Evolutionary conservation across 495 filamentous ascomycete species (phyloP).

Genomic region (Podospora pseudocomata): DNA sequence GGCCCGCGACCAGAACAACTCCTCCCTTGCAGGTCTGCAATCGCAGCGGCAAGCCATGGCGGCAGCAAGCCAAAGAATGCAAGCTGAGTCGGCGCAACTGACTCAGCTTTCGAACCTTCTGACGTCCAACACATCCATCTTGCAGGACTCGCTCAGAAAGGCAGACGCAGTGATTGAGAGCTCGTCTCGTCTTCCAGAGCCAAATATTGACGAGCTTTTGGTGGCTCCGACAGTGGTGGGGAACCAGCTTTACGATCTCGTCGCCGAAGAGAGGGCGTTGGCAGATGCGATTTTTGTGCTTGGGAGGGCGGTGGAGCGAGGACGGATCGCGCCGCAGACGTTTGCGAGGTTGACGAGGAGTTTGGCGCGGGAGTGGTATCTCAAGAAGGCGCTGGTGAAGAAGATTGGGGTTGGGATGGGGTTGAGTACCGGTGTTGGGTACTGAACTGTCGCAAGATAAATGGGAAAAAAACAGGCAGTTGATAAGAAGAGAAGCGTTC

Average conservation of each 20-base stretch:
- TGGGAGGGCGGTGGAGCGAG: conserved; percentile 71
- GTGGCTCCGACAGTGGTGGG: conserved; percentile 71
- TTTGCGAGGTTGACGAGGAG: conserved; percentile 79
- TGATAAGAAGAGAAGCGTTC: neutral
- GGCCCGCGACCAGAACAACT: conserved; percentile 60
- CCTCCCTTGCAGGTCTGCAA: conserved; percentile 67
- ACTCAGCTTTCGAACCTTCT: conserved; percentile 64
- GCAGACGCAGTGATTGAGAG: conserved; percentile 76
- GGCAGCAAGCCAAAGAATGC: conserved; percentile 59
- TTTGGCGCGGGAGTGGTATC: conserved; percentile 78
- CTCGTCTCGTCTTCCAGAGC: conserved; percentile 49
- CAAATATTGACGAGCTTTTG: conserved; percentile 77
- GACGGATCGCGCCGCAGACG: conserved; percentile 66
- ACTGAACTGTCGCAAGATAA: neutral
- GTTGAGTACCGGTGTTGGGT: conserved; percentile 11
- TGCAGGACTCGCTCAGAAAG: conserved; percentile 65
- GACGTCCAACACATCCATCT: conserved; percentile 68
- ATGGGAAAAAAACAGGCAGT: neutral
- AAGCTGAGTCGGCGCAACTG: conserved; percentile 67
- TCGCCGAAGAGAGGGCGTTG: conserved; percentile 75
- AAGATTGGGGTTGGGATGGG: conserved; percentile 87
- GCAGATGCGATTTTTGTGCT: conserved; percentile 80
- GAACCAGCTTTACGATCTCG: conserved; percentile 6
- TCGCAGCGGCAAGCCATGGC: conserved; percentile 78
- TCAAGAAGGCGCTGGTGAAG: conserved; percentile 78